phyloP scores from a whole-genome alignment of 208 protist species.

The Trypanosomatidae sp. region DNA sequence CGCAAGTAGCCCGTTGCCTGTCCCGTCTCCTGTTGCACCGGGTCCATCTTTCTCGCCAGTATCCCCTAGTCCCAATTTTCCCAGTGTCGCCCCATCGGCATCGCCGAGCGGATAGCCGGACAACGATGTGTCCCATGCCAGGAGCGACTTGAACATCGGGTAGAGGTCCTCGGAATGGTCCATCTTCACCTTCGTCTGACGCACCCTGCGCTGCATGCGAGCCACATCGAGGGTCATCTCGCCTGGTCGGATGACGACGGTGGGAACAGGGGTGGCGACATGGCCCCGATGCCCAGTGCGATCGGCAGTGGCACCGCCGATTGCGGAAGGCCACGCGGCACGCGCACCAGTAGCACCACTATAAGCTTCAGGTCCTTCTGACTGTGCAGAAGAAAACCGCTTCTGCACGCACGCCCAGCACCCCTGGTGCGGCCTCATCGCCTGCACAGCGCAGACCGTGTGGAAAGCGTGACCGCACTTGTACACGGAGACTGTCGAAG shows the following conservation, averaged over 20 bases:
- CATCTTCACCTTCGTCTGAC: conserved; percentile 28
- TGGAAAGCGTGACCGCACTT: conserved; percentile 81
- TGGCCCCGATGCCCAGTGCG: not conserved
- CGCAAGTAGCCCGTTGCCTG: conserved; percentile 8
- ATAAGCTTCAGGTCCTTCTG: not conserved
- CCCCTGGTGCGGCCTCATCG: conserved; percentile 4
- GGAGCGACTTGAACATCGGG: conserved; percentile 29
- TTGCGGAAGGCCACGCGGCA: not conserved
- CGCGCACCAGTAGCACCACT: not conserved
- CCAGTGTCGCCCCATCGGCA: not conserved
- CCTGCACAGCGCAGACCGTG: conserved; percentile 37
- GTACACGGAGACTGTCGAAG: conserved; percentile 55
- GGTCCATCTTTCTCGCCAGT: not conserved
- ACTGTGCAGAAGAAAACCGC: conserved; percentile 7
- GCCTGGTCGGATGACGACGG: not conserved
- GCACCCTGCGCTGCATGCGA: conserved; percentile 31
- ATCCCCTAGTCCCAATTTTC: not conserved
- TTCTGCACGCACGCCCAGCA: conserved; percentile 16
- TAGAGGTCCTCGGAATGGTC: conserved; percentile 31
- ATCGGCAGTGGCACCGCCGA: not conserved
- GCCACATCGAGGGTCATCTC: conserved; percentile 9
- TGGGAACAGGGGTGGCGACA: not conserved
- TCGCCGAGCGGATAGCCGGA: conserved; percentile 1
- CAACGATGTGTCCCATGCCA: conserved; percentile 14
- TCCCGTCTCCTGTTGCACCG: not conserved